These are phyloP conservation scores for Salvia splendens DNA, from an alignment of 257 asterid species.

Conservation along the genomic window DNA sequence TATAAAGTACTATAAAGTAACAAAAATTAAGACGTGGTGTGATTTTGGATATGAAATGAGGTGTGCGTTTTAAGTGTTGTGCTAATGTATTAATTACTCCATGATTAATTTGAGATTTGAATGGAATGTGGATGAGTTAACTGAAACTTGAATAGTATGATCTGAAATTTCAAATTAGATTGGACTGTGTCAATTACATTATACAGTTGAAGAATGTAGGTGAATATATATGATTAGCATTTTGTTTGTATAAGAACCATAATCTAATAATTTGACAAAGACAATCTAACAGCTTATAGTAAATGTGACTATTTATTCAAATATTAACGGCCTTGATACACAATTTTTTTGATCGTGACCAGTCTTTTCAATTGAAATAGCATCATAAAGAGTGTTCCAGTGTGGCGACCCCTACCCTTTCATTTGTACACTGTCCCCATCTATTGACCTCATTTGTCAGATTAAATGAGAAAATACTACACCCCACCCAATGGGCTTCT, in stretches of 20 bases:
- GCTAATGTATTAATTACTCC: too few species aligned
- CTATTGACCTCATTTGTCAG: constrained; percentile 34
- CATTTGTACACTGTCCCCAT: constrained; percentile 18
- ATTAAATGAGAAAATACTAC: constrained; percentile 7
- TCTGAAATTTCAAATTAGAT: too few species aligned
- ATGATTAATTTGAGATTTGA: too few species aligned
- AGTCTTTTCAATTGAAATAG: constrained; percentile 58
- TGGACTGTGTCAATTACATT: neutral
- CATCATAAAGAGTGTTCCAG: constrained; percentile 37
- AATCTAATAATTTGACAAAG: constrained; percentile 5
- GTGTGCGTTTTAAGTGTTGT: too few species aligned
- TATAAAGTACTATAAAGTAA: too few species aligned
- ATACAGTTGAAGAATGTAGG: neutral
- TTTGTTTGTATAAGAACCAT: neutral
- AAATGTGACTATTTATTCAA: constrained; percentile 10
- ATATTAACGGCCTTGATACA: constrained; percentile 33
- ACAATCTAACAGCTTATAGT: constrained; percentile 10
- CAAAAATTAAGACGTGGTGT: too few species aligned
- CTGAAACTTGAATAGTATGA: too few species aligned
- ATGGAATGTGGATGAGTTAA: too few species aligned
- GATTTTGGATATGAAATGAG: too few species aligned
- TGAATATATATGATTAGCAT: neutral
- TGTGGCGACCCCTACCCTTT: constrained; percentile 40
- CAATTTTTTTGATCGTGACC: constrained; percentile 36
- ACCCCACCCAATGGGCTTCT: neutral